Percentiles rank a stretch among this genome's conserved stretches.
phyloP scores from a whole-genome alignment of 2,329 filamentous ascomycete species.

The Aquanectria penicillioides region DNA sequence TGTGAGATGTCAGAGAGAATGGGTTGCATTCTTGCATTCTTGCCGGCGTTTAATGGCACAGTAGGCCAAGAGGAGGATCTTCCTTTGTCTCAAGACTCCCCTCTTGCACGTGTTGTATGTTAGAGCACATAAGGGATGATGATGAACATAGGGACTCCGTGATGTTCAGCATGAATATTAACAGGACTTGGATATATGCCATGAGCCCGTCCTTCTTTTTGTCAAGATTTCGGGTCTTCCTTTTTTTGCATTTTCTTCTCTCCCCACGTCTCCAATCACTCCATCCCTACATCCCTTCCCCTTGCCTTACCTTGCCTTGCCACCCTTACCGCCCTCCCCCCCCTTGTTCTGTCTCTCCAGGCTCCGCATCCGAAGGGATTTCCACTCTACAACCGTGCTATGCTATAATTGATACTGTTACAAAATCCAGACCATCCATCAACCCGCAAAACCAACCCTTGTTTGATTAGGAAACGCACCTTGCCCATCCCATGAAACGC shows the following conservation, averaged over 20 bases:
- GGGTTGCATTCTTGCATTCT: constrained; percentile 34
- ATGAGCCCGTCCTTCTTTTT: constrained; percentile 4
- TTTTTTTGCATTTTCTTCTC: constrained; percentile 11
- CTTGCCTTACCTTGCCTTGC: too few relatives aligned
- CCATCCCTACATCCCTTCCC: too few relatives aligned
- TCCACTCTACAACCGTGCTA: constrained; percentile 42
- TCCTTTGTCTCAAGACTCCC: constrained; percentile 7
- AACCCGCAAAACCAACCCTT: constrained; percentile 25
- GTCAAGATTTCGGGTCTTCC: background rate
- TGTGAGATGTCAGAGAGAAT: constrained; percentile 7
- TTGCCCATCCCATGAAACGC: constrained; percentile 38
- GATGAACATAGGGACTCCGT: background rate
- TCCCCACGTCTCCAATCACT: too few relatives aligned
- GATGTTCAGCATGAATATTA: constrained; percentile 6
- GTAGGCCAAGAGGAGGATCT: constrained; percentile 1
- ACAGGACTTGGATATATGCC: constrained; percentile 5
- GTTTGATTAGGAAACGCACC: constrained; percentile 34
- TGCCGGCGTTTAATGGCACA: constrained; percentile 36
- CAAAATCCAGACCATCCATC: constrained; percentile 32
- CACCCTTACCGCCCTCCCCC: background rate
- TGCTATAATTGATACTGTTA: constrained; percentile 38
- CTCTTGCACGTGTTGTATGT: constrained; percentile 7
- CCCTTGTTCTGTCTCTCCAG: background rate
- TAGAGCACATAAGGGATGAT: constrained; percentile 1
- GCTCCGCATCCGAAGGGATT: constrained; percentile 25